Evolutionary conservation across 441 rosid genomes (phyloP).

Genomic region (Cnidoscolus chayamansa): DNA sequence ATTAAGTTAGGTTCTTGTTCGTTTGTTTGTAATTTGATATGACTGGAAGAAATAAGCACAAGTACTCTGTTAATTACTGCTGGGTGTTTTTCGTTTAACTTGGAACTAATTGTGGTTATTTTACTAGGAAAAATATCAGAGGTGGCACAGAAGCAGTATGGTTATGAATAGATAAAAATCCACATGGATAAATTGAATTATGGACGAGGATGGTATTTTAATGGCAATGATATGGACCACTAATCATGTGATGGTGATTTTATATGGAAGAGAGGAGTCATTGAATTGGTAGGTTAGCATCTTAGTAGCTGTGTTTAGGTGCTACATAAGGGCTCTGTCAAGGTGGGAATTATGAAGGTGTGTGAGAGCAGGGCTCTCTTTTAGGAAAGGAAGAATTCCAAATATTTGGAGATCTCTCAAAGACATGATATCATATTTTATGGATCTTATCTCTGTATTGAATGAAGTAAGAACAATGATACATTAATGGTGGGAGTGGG

Average conservation of each 20-base stretch:
- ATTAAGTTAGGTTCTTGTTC: conserved; percentile 13
- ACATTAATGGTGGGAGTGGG: too few relatives aligned
- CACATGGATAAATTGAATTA: background rate
- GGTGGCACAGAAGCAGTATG: conserved; percentile 12
- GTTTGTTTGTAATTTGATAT: conserved; percentile 25
- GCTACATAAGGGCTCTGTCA: background rate
- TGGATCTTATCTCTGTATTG: background rate
- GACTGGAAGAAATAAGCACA: conserved; percentile 30
- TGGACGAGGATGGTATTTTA: background rate
- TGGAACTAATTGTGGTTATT: background rate
- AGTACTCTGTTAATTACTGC: conserved; percentile 7
- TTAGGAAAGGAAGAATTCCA: background rate
- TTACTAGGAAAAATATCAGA: conserved; percentile 1
- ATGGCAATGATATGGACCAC: conserved; percentile 8
- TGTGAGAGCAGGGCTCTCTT: background rate
- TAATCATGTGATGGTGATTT: background rate
- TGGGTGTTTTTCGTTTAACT: conserved; percentile 7
- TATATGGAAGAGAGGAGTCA: background rate
- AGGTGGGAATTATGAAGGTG: too few relatives aligned
- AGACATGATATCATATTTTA: too few relatives aligned
- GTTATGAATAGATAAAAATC: conserved; percentile 2
- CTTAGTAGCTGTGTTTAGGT: background rate
- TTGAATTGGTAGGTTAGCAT: background rate
- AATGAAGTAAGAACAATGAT: too few relatives aligned
- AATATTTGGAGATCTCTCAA: background rate